These are phyloP conservation scores for Podila verticillata DNA, from an alignment of 192 early-diverging fungal genomes.

Conservation along the genomic window DNA sequence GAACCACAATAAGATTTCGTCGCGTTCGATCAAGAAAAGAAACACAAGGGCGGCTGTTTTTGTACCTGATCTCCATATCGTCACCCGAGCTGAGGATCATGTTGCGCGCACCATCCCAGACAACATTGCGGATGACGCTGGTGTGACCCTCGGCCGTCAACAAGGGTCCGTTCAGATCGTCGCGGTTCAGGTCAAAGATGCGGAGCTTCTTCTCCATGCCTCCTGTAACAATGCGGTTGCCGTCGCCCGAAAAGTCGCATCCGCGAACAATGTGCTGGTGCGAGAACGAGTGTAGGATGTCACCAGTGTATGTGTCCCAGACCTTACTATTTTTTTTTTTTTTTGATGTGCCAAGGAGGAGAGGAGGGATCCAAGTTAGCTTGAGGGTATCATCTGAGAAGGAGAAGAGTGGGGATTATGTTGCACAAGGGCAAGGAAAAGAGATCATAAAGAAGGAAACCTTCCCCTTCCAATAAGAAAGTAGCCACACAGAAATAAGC, in stretches of 20 bases:
- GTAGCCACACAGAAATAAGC: too few relatives aligned
- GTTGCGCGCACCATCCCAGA: slow-evolving; percentile 68
- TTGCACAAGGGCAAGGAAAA: too few relatives aligned
- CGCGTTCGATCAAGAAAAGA: not conserved
- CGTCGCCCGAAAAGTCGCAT: slow-evolving; percentile 82
- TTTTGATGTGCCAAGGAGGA: not conserved
- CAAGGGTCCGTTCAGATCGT: slow-evolving; percentile 49
- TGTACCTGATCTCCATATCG: slow-evolving; percentile 61
- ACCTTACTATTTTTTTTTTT: slow-evolving; percentile 71
- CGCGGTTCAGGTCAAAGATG: slow-evolving; percentile 78
- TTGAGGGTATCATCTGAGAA: not conserved
- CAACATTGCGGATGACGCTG: slow-evolving; percentile 68
- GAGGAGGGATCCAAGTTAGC: not conserved
- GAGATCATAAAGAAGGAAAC: too few relatives aligned
- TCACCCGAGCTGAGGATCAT: slow-evolving; percentile 71
- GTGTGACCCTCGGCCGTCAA: slow-evolving; percentile 62
- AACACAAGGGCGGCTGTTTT: not conserved
- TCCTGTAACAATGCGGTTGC: slow-evolving; percentile 78
- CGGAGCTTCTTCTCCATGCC: slow-evolving; percentile 85
- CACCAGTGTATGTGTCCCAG: slow-evolving; percentile 87
- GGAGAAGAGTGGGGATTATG: slow-evolving; percentile 7
- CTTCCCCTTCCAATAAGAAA: too few relatives aligned
- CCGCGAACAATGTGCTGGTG: slow-evolving; percentile 88
- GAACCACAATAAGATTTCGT: not conserved
- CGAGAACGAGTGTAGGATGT: slow-evolving; percentile 71